phyloP scores from a whole-genome alignment of 371 early-diverging fungal species.

The Choanephora cucurbitarum region DNA sequence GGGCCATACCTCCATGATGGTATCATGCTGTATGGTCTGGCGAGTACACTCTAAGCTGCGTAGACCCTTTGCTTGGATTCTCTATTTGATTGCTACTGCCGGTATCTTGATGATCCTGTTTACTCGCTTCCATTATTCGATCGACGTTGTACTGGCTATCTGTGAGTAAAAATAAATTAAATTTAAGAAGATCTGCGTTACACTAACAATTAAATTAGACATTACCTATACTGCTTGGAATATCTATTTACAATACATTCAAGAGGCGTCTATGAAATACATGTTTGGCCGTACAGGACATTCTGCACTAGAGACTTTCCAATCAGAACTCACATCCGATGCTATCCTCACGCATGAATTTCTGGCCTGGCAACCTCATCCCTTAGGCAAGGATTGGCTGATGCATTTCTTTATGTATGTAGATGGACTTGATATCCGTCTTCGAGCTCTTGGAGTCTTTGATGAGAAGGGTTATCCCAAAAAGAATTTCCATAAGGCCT shows the following conservation, averaged over 20 bases:
- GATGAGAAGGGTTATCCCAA: slow-evolving; percentile 30
- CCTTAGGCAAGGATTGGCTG: slow-evolving; percentile 30
- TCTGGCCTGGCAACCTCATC: slow-evolving; percentile 39
- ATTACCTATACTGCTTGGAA: slow-evolving; percentile 40
- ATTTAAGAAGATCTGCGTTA: background rate
- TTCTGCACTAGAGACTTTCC: slow-evolving; percentile 32
- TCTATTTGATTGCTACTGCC: slow-evolving; percentile 50
- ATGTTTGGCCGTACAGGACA: slow-evolving; percentile 33
- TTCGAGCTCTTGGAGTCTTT: slow-evolving; percentile 34
- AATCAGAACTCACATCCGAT: slow-evolving; percentile 23
- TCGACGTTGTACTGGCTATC: slow-evolving; percentile 70
- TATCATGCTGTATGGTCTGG: slow-evolving; percentile 62
- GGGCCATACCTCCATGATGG: slow-evolving; percentile 70
- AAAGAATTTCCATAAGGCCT: slow-evolving; percentile 7
- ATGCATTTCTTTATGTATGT: slow-evolving; percentile 37
- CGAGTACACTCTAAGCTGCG: slow-evolving; percentile 59
- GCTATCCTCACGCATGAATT: slow-evolving; percentile 26
- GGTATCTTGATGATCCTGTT: slow-evolving; percentile 63
- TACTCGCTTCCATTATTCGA: slow-evolving; percentile 70
- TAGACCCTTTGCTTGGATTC: slow-evolving; percentile 48
- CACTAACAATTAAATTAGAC: slow-evolving; percentile 17
- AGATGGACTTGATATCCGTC: slow-evolving; percentile 42
- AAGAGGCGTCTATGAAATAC: slow-evolving; percentile 31
- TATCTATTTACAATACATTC: slow-evolving; percentile 33
- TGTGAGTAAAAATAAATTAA: slow-evolving; percentile 39